Percentiles rank a stretch among this genome's conserved stretches.
phyloP scores from a whole-genome alignment of 768 basidiomycete species.

The Boletales sp. region DNA sequence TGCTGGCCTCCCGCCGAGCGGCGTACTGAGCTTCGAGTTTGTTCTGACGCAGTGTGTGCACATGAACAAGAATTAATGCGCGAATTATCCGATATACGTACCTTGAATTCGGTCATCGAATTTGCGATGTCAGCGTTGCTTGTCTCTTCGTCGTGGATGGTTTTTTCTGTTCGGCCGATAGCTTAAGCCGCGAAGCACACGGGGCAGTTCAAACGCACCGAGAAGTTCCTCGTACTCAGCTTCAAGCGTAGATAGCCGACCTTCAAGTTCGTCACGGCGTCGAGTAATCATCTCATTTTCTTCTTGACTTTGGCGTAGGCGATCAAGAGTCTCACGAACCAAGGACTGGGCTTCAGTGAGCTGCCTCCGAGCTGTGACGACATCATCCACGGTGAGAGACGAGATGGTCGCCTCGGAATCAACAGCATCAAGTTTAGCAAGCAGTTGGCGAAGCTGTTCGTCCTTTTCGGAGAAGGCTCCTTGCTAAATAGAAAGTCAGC shows the following conservation, averaged over 20 bases:
- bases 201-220: conserved; percentile 48
- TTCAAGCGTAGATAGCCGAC: conserved; percentile 75
- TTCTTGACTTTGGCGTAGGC: conserved; percentile 85
- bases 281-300: conserved; percentile 84
- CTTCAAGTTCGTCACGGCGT: conserved; percentile 85
- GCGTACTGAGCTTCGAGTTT: conserved; percentile 94
- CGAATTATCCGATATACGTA: conserved; percentile 17
- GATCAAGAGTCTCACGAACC: conserved; percentile 85
- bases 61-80: not conserved
- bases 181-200: conserved; percentile 3
- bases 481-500: conserved; percentile 47
- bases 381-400: conserved; percentile 68
- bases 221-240: conserved; percentile 96
- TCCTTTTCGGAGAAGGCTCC: conserved; percentile 96
- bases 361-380: conserved; percentile 80
- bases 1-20: conserved; percentile 86
- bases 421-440: conserved; percentile 80
- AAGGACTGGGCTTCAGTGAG: conserved; percentile 84
- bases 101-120: conserved; percentile 91
- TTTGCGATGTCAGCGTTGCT: conserved; percentile 80
- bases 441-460: conserved; percentile 81
- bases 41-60: conserved; percentile 45
- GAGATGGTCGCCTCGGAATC: conserved; percentile 56
- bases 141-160: conserved; percentile 83
- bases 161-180: conserved; percentile 64